Conservation (phyloP, 768 basidiomycete genomes). For the Mycena polygramma region DNA sequence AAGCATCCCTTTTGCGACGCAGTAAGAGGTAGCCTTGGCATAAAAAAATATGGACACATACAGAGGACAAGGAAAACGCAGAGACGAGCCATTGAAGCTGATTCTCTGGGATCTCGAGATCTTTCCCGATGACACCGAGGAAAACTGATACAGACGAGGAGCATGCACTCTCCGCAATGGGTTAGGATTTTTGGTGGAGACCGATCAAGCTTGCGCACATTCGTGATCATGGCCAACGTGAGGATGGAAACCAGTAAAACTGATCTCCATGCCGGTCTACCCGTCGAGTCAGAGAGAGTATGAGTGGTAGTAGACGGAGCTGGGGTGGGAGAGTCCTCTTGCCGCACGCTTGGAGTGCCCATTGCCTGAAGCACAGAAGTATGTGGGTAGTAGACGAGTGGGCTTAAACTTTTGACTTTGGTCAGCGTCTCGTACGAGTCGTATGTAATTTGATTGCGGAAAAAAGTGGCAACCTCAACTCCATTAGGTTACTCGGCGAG, state of each 20-base stretch:
- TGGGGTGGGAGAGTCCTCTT: neutral
- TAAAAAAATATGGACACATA: conserved; percentile 41
- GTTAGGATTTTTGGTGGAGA: neutral
- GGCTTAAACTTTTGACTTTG: too few relatives aligned
- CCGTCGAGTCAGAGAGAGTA: neutral
- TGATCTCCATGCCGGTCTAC: conserved; percentile 23
- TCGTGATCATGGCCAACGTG: conserved; percentile 52
- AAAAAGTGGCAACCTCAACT: too few relatives aligned
- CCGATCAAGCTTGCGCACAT: conserved; percentile 41
- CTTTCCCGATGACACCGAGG: conserved; percentile 50
- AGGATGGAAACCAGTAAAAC: conserved; percentile 38
- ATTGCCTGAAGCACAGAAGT: neutral
- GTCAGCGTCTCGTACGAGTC: too few relatives aligned
- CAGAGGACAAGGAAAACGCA: conserved; percentile 65
- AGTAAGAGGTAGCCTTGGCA: neutral
- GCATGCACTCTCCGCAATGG: conserved; percentile 44
- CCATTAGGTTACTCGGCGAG: too few relatives aligned
- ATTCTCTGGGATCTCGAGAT: conserved; percentile 56
- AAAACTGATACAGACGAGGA: conserved; percentile 49
- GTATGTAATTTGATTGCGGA: too few relatives aligned
- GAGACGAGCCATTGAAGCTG: conserved; percentile 65
- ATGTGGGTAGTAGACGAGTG: too few relatives aligned
- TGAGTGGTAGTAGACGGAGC: neutral
- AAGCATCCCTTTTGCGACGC: conserved; percentile 64
- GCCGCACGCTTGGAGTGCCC: neutral